Conservation (phyloP, 139 green algal genomes). For the Nannochloris sp. region DNA sequence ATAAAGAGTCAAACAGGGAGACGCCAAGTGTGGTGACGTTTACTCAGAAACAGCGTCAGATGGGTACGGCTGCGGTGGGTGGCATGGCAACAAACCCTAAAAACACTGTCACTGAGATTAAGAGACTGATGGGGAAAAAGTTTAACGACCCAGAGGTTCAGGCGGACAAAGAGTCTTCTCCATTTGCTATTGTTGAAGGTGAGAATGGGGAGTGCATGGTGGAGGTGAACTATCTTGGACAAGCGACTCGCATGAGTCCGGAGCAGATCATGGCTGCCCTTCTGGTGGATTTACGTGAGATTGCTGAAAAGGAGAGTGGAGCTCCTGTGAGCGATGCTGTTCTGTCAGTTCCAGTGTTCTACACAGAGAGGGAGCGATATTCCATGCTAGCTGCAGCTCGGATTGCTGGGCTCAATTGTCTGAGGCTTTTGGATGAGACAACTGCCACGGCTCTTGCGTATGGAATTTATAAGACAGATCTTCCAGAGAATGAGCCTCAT, state of each 20-base stretch:
- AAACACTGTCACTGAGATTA: conserved; percentile 88
- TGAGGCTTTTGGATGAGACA: conserved; percentile 93
- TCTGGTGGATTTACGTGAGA: conserved; percentile 81
- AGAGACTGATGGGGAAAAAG: conserved; percentile 86
- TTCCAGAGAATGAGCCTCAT: conserved; percentile 73
- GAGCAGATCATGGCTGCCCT: conserved; percentile 81
- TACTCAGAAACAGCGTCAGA: conserved; percentile 65
- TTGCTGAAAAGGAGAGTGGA: conserved; percentile 78
- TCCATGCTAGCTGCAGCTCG: conserved; percentile 67
- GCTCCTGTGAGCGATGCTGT: conserved; percentile 80
- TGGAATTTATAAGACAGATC: conserved; percentile 98
- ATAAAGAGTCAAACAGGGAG: conserved; percentile 91
- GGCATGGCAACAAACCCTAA: conserved; percentile 78
- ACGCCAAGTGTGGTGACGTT: conserved; percentile 87
- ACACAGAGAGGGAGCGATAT: conserved; percentile 70
- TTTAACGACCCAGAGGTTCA: conserved; percentile 79
- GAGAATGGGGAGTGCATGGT: conserved; percentile 67
- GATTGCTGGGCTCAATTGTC: conserved; percentile 79
- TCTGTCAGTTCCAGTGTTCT: conserved; percentile 85
- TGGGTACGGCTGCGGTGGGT: conserved; percentile 70
- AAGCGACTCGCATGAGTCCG: conserved; percentile 40
- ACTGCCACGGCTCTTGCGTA: conserved; percentile 93
- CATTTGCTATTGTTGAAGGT: conserved; percentile 62
- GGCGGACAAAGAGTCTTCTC: conserved; percentile 56
- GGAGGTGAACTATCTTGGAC: conserved; percentile 54